Percentiles rank a stretch among this genome's conserved stretches.
Conservation (phyloP, 2,329 filamentous ascomycete genomes). For the Diaporthe sp. region DNA sequence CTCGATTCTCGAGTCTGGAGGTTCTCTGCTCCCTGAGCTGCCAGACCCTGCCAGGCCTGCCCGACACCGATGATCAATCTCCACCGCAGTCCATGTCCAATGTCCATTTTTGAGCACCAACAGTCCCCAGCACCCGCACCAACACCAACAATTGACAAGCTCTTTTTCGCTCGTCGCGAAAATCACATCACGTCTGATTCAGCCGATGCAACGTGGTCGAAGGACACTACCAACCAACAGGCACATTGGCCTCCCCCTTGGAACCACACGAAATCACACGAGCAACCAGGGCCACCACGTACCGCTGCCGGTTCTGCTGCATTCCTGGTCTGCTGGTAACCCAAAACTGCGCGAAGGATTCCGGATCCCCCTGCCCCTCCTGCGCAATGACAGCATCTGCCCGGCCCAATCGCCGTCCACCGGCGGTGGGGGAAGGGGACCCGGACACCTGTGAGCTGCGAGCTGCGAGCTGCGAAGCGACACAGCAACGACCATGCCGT, state of each 20-base stretch:
- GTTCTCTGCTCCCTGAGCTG: background rate
- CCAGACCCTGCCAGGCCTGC: background rate
- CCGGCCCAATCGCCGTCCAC: conserved; percentile 17
- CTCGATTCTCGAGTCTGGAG: background rate
- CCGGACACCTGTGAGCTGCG: background rate
- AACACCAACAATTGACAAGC: background rate
- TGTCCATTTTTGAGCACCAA: conserved; percentile 23
- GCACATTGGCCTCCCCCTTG: conserved; percentile 19
- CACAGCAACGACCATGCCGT: background rate
- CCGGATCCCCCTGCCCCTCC: conserved; percentile 29
- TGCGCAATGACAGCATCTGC: conserved; percentile 35
- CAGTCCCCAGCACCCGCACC: background rate
- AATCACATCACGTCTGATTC: background rate
- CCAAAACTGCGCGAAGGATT: conserved; percentile 35
- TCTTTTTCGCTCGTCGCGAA: background rate
- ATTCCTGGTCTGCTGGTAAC: conserved; percentile 26
- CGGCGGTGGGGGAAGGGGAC: background rate
- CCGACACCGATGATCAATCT: background rate
- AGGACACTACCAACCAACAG: conserved; percentile 21
- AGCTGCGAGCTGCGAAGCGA: background rate
- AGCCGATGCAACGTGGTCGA: conserved; percentile 10
- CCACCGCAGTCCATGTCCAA: background rate
- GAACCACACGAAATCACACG: conserved; percentile 33
- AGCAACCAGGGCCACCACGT: conserved; percentile 14
- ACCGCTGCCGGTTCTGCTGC: background rate